Conservation (phyloP, 2,329 filamentous ascomycete species). For the Hypoxylon sp. region DNA sequence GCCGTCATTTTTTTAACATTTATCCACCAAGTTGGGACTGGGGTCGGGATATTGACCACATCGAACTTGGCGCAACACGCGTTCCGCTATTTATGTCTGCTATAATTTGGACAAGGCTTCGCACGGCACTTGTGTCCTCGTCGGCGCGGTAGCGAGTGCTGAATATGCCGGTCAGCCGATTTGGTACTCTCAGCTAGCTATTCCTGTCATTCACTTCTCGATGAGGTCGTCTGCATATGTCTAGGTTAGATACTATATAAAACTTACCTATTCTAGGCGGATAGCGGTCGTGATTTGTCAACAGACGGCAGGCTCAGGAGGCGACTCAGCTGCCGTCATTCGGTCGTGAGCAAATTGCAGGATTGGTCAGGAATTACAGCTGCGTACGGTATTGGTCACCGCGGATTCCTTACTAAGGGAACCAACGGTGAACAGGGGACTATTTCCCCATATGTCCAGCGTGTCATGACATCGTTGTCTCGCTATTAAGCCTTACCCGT, state of each 20-base stretch:
- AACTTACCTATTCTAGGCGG: constrained; percentile 4
- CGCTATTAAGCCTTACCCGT: neutral
- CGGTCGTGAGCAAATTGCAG: constrained; percentile 8
- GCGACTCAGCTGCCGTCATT: constrained; percentile 19
- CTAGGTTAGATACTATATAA: neutral
- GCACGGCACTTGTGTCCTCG: constrained; percentile 32
- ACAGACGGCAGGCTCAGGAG: no score
- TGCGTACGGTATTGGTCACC: neutral
- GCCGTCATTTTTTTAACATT: constrained; percentile 21
- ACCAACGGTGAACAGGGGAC: neutral
- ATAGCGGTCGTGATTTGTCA: constrained; percentile 1
- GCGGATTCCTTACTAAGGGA: no score
- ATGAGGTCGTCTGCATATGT: neutral
- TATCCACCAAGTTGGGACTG: constrained; percentile 40
- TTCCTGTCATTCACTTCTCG: constrained; percentile 1
- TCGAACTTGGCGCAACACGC: constrained; percentile 29
- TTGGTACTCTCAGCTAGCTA: constrained; percentile 14
- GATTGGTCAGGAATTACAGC: neutral
- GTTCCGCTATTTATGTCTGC: constrained; percentile 19
- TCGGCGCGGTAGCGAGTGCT: constrained; percentile 21
- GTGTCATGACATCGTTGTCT: neutral
- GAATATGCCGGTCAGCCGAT: constrained; percentile 37
- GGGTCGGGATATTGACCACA: constrained; percentile 28
- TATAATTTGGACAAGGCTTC: constrained; percentile 34
- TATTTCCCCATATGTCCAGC: neutral